phyloP scores from a whole-genome alignment of 2,329 filamentous ascomycete species.

The Colletotrichum orbiculare region DNA sequence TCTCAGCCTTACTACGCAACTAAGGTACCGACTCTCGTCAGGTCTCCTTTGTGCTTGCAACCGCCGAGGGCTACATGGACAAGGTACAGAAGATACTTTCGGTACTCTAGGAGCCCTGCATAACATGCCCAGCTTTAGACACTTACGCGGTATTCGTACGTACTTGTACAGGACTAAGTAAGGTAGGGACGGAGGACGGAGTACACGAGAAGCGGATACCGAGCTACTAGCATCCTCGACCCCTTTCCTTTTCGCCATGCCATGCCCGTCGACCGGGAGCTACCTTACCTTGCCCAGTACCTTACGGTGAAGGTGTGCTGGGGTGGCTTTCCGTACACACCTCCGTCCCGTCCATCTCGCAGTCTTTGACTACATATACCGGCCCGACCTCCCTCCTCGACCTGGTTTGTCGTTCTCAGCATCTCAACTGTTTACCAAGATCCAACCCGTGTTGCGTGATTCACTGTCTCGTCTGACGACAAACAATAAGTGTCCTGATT shows the following conservation, averaged over 20 bases:
- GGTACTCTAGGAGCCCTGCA: neutral
- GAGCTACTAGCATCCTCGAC: neutral
- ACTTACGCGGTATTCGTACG: too few relatives aligned
- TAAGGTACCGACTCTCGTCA: too few relatives aligned
- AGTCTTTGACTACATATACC: slow-evolving; percentile 31
- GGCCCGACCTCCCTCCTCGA: slow-evolving; percentile 27
- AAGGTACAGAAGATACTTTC: too few relatives aligned
- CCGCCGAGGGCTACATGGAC: too few relatives aligned
- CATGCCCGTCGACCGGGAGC: too few relatives aligned
- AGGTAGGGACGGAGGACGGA: too few relatives aligned
- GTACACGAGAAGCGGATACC: too few relatives aligned
- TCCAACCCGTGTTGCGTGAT: slow-evolving; percentile 28
- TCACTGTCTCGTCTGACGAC: slow-evolving; percentile 3
- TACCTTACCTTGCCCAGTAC: too few relatives aligned
- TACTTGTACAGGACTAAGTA: too few relatives aligned
- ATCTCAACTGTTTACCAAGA: slow-evolving; percentile 6
- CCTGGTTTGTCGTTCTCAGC: neutral
- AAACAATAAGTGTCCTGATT: slow-evolving; percentile 10
- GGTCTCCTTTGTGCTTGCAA: too few relatives aligned
- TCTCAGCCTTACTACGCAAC: slow-evolving; percentile 33
- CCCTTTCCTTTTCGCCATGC: slow-evolving; percentile 15
- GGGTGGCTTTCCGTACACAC: neutral
- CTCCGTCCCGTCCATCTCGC: slow-evolving; percentile 3
- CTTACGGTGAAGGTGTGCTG: neutral
- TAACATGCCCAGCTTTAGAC: slow-evolving; percentile 3